A percentile compares a stretch with the other conserved stretches of the same genome.
phyloP scores from a whole-genome alignment of 257 asterid genomes.

The Penstemon newberryi region DNA sequence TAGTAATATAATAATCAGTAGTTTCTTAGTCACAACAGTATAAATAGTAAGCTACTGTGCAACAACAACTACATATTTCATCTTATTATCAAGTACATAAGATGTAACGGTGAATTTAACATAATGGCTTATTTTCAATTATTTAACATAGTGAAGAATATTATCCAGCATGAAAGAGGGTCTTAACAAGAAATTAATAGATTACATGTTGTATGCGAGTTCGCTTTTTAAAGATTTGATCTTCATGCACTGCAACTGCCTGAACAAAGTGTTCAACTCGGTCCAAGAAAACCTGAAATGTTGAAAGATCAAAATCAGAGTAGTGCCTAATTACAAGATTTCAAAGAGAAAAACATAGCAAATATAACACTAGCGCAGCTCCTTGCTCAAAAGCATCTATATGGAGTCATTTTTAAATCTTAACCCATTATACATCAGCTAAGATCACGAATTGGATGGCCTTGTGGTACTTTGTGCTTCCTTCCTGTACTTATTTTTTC shows the following conservation, averaged over 20 bases:
- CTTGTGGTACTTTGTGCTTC: too few relatives aligned
- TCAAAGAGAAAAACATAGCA: conserved; percentile 1
- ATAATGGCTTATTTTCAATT: conserved; percentile 20
- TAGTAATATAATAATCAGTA: neutral
- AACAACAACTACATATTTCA: neutral
- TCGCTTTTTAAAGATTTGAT: conserved; percentile 84
- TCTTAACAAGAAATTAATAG: conserved; percentile 16
- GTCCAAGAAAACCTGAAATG: conserved; percentile 72
- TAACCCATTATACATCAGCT: conserved; percentile 8
- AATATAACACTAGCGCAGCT: neutral
- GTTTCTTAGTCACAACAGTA: conserved; percentile 3
- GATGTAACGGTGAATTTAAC: conserved; percentile 21
- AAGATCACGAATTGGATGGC: neutral
- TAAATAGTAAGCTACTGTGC: conserved; percentile 5
- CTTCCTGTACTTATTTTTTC: too few relatives aligned
- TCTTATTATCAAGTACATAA: conserved; percentile 9
- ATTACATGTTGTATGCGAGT: conserved; percentile 81
- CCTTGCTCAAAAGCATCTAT: conserved; percentile 17
- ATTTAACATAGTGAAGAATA: conserved; percentile 9
- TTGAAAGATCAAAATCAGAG: conserved; percentile 25
- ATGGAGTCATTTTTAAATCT: conserved; percentile 16
- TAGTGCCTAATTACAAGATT: neutral
- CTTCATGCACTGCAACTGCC: conserved; percentile 83
- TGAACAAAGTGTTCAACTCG: conserved; percentile 86
- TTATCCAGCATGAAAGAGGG: conserved; percentile 18